Evolutionary conservation across 176 grass and related monocot genomes (phyloP), one percentile per base, ranked within the genome.

Genomic region (Rhynchospora tenuis): DNA sequence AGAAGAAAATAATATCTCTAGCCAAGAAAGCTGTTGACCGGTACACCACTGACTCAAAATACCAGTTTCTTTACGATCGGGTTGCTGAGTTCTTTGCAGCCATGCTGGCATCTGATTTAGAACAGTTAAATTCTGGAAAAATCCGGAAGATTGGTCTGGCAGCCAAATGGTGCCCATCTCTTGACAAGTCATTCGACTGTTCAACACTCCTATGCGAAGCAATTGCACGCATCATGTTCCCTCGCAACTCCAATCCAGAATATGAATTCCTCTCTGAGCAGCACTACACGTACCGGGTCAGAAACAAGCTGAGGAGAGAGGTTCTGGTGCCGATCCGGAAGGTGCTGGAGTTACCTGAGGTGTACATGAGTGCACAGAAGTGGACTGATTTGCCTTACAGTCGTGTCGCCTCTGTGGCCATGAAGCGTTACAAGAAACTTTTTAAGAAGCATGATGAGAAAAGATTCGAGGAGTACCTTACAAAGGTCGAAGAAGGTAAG

Each of bases 161-260:
- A 23, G 81, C 86, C 26, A 88, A 88, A 27, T 88, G 86, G 86
- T 88, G 83, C 44, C 87, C 87, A 1, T 83, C 87, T 28, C 67
- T 86, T 12, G 79, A 84, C 45, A 87, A 85, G 38, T 87, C 85
- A 19, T 90, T 74, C 64, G 89, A 90, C 56, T 74, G 75, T 3
- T 68, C 86, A 31, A 91, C 80, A 1, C 83, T 91, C 26, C 86
- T 88, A 80, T 89, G 89, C 64, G 90, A 91, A 81, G 87, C 90
- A 7, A 84, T 89, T 23, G 74, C 86, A 14, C 86, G 87, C 73
- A 83, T 83, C 8, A 22, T 89, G 59, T 91, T 91, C 33, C 90
- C 90, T 7, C 78, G 83, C 59, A 64, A 75, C 9, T 86, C 80
- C 56, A 51, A 55, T 52, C 71, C 38, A 10, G 84, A 84, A 10